Evolutionary conservation across 306 rosid genomes (phyloP), one percentile per base, ranked within the genome.

Genomic region (Malus asiatica): DNA sequence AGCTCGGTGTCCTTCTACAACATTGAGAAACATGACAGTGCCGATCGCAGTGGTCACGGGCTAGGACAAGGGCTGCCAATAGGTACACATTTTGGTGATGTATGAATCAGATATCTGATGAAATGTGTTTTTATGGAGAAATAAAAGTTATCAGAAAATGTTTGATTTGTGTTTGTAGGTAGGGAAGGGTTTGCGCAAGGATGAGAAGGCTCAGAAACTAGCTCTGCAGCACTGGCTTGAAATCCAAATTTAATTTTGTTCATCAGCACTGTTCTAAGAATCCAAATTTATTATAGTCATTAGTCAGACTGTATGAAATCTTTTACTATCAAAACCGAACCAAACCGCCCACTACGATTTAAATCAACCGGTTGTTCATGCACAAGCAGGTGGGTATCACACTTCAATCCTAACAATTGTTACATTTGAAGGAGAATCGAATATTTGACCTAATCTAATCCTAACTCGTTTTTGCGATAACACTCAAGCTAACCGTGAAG

Each of bases 211-310:
- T 73, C 91, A 84, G 73, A 80, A 82, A 78, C 60, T 87, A 70
- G 91, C 91, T 29, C 73, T 83, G 5, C 91, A 85, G 68, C 89
- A 87, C 71, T 85, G 87, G 88, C 87, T 87, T 78, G 91, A 83
- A 83, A 27, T 27, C 29, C 29, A 27, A 27, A 14, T 27, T 5
- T 20, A 51, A 51, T 18, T 51, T 51, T 51, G 55, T 51, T 51
- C 20, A 51, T 51, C 8, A 51, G 20, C 20, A 51, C 8, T 15
- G 20, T 15, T 51, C 55, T 0, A 15, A 51, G 55, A 51, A 51
- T 14, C 57, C 8, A 57, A 32, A 18, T 30, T 66, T 51, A 51
- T 51, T 4, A 15, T 15, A 51, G 8, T 51, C 55, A 51, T 4
- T 16, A 16, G 3, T 51, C 3, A 51, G 20, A 18, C 20, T 51